Evolutionary conservation across 257 asterid species (phyloP).

Genomic region (Penstemon davidsonii): DNA sequence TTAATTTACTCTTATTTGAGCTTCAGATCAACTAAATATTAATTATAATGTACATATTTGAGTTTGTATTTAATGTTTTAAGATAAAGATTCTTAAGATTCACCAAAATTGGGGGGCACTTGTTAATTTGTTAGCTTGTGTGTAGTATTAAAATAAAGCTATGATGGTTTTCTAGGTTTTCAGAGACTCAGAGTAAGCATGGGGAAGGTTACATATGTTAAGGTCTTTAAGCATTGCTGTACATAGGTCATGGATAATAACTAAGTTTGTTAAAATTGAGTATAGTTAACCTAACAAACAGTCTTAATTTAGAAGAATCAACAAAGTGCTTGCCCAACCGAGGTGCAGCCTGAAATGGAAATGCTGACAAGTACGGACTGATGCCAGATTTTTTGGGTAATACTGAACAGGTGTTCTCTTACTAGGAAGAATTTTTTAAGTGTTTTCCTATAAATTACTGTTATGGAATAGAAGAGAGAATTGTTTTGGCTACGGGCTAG

Average conservation of each 20-base stretch:
- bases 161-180: constrained; percentile 15
- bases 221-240: not conserved
- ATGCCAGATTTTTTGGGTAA: not conserved
- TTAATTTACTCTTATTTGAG: constrained; percentile 13
- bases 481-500: not conserved
- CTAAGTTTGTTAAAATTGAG: not conserved
- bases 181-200: constrained; percentile 3
- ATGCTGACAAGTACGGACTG: not conserved
- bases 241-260: not conserved
- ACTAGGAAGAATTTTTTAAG: not conserved
- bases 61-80: constrained; percentile 3
- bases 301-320: not conserved
- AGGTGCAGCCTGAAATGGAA: not conserved
- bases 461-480: not conserved
- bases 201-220: not conserved
- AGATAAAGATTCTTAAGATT: not conserved
- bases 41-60: not conserved
- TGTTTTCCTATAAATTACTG: not conserved
- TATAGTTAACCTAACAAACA: not conserved
- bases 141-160: not conserved
- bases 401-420: not conserved
- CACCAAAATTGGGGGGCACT: not conserved
- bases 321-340: not conserved
- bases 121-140: not conserved
- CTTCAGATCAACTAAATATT: constrained; percentile 15